These are phyloP conservation scores for Pythium grandisporangium DNA, from an alignment of 352 stramenopile genomes.

Conservation along the genomic window DNA sequence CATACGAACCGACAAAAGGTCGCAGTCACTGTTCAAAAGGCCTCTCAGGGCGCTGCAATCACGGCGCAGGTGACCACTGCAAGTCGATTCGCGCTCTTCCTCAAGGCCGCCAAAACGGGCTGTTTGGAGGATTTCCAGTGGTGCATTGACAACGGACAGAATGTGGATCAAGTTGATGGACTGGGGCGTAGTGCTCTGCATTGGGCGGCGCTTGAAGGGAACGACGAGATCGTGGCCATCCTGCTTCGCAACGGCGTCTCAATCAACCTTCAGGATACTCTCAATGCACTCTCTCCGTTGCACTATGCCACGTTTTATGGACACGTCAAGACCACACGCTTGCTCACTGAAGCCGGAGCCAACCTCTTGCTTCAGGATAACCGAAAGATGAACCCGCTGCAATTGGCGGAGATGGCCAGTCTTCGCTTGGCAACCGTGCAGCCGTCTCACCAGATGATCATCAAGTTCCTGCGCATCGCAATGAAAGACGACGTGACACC, in stretches of 20 bases:
- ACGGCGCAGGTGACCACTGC: constrained; percentile 21
- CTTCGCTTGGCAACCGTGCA: constrained; percentile 68
- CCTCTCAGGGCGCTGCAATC: too few species aligned
- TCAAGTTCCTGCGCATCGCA: constrained; percentile 67
- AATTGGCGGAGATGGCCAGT: constrained; percentile 66
- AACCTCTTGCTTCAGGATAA: constrained; percentile 38
- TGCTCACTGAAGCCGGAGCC: constrained; percentile 48
- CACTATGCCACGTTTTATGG: constrained; percentile 74
- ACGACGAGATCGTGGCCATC: constrained; percentile 45
- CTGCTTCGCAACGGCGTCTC: constrained; percentile 60
- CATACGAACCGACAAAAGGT: constrained; percentile 38
- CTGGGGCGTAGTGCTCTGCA: constrained; percentile 58
- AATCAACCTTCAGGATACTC: constrained; percentile 40
- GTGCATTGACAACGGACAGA: constrained; percentile 49
- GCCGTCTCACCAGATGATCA: constrained; percentile 80
- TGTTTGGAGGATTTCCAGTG: constrained; percentile 38
- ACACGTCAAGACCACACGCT: constrained; percentile 55
- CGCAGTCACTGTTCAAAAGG: constrained; percentile 26
- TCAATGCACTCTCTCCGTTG: constrained; percentile 52
- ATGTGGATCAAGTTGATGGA: constrained; percentile 51
- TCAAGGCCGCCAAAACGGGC: constrained; percentile 37
- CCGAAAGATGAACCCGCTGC: constrained; percentile 56
- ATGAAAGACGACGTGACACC: constrained; percentile 71
- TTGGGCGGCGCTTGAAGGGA: constrained; percentile 45
- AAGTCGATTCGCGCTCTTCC: constrained; percentile 50